Evolutionary conservation across 345 rosid species (phyloP), one percentile per base, ranked within the genome.

Genomic region (Camelina laxa): DNA sequence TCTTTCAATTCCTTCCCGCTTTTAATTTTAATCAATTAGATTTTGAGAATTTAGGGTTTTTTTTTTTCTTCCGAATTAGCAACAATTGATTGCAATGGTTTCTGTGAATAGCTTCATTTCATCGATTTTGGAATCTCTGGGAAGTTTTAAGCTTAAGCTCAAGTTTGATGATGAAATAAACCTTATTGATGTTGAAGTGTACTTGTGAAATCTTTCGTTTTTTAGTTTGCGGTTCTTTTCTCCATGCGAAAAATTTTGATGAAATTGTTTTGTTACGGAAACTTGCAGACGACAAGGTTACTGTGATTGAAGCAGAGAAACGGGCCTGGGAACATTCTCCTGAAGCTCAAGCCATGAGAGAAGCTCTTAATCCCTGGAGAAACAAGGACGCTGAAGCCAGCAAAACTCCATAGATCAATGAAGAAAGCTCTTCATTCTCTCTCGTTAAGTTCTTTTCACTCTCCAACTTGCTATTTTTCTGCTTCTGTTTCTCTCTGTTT

Each of bases 341-440:
- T 10, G 91, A 91, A 80, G 97, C 90, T 68, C 87, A 83, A 80
- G 97, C 96, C 22, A 53, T 84, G 19, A 84, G 85, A 79, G 92
- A 91, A 27, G 90, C 93, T 69, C 87, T 91, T 27, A 89, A 93
- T 85, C 97, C 98, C 33, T 91, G 97, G 98, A 91, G 89, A 79
- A 84, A 87, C 73, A 84, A 21, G 42, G 93, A 89, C 47, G 38
- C 77, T 10, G 76, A 83, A 77, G 47, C 83, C 2, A 67, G 55
- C 30, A 67, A 72, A 87, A 84, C 63, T 69, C 70, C 79, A 31
- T 85, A 74, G 68, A 36, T 67, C 56, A 19, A 44, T 2, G 16
- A 12, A 22, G 35, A 55, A 22, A 20, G 17, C 44, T 64, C 24
- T 41, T 44, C 5, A 8, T 49, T 64, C 55, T 72, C 20, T 64